Base-by-base conservation (phyloP, 2,329 filamentous ascomycete species). In the Ascochyta fabae region DNA sequence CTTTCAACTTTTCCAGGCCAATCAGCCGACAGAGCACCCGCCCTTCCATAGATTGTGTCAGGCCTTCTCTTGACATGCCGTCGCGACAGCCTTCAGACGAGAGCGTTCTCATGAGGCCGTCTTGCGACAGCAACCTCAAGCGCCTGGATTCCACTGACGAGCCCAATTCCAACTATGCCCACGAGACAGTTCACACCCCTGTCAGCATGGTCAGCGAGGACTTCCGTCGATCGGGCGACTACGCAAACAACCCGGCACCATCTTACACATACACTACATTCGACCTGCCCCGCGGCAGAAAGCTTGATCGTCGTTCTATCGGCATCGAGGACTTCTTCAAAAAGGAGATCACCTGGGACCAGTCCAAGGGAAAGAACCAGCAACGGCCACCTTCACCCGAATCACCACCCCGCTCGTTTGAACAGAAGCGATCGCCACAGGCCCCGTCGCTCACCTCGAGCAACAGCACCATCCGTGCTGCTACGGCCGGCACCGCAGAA, bases 1-100 rank as follows among this genome's bases (percentile, higher is more conserved):
- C 90, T 0, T 94, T 96, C 77, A 98, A 99, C 76, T 98, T 98
- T 74, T 98, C 95, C 0, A 85, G 95, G 39, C 95, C 95, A 0
- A 78, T 96, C 58, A 97, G 94, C 74, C 84, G 88, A 70, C 84
- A 87, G 57, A 86, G 86, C 58, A 56, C 58, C 6, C 87, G 84
- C 12, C 85, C 85, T 15, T 74, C 74, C 6, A 49, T 74, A 15
- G 77, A 79, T 29, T 70, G 64, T 24, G 70, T 66, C 9, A 60
- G 67, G 29, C 67, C 77, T 6, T 70, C 71, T 19, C 61, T 70
- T n/a, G 76, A 76, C 27, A 65, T 60, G 15, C 71, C 72, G 2
- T 69, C 67, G 26, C 65, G 74, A n/a, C 72, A 76, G 52, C 59
- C 62, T 19, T 76, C 74, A 4, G 72, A 75, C 24, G 74, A 75